phyloP scores from a whole-genome alignment of 2,329 filamentous ascomycete genomes.

The Cercospora sp. region DNA sequence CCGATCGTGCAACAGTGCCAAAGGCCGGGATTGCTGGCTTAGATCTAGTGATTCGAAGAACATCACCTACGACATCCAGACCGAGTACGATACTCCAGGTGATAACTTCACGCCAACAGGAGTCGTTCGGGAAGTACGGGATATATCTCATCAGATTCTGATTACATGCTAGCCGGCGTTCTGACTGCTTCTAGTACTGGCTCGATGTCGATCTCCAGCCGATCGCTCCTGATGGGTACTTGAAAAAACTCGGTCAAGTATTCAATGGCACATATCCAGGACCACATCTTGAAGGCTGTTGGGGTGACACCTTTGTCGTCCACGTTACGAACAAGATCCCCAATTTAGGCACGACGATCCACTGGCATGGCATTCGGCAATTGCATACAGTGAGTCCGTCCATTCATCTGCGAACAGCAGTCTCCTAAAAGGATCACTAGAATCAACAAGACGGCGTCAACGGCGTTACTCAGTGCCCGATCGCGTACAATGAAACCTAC shows the following conservation, averaged over 20 bases:
- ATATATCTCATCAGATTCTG: background rate
- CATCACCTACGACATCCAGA: conserved; percentile 35
- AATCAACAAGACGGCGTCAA: conserved; percentile 55
- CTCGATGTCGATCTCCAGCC: conserved; percentile 44
- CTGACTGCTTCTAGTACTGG: conserved; percentile 44
- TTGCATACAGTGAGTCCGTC: conserved; percentile 49
- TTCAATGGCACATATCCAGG: conserved; percentile 51
- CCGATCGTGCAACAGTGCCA: conserved; percentile 30
- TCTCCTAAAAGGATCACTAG: too few species aligned
- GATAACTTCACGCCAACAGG: conserved; percentile 23
- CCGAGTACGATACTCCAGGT: conserved; percentile 30
- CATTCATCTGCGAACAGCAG: too few species aligned
- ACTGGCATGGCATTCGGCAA: conserved; percentile 55
- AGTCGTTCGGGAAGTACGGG: conserved; percentile 33
- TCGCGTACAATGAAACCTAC: conserved; percentile 57
- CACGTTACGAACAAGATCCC: conserved; percentile 43
- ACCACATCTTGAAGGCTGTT: conserved; percentile 47
- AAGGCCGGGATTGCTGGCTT: conserved; percentile 28
- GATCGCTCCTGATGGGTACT: conserved; percentile 38
- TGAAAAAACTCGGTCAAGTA: conserved; percentile 24
- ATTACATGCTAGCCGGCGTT: conserved; percentile 25
- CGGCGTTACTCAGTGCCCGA: conserved; percentile 62
- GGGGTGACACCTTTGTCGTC: conserved; percentile 32
- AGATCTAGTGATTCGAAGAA: conserved; percentile 22
- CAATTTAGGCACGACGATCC: conserved; percentile 52